These are phyloP conservation scores for Vararia minispora DNA, from an alignment of 768 basidiomycete genomes.

Conservation along the genomic window DNA sequence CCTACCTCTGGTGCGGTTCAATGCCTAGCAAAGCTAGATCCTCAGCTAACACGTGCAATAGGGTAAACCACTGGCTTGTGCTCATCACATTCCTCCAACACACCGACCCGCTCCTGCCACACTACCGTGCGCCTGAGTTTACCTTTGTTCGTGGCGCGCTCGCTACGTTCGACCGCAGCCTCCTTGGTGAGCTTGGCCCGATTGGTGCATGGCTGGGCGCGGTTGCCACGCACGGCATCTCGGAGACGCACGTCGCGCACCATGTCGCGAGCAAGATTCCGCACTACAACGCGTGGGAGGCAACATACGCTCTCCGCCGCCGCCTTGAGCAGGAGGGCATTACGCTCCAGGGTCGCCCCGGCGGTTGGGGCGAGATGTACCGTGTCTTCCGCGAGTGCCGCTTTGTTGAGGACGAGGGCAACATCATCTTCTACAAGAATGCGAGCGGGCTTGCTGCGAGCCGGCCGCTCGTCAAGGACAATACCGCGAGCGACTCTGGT, in stretches of 20 bases:
- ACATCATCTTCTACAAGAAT: constrained; percentile 89
- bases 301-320: constrained; percentile 72
- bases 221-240: constrained; percentile 82
- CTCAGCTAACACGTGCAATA: constrained; percentile 15
- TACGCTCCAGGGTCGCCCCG: constrained; percentile 57
- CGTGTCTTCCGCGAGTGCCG: constrained; percentile 74
- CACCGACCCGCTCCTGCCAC: constrained; percentile 90
- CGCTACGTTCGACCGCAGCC: constrained; percentile 76
- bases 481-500: constrained; percentile 52
- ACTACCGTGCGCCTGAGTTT: constrained; percentile 84
- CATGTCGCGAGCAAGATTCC: constrained; percentile 94
- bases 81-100: constrained; percentile 97
- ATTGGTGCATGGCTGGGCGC: constrained; percentile 82
- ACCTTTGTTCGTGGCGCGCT: constrained; percentile 92
- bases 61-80: constrained; percentile 92
- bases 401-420: constrained; percentile 93
- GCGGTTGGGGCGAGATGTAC: constrained; percentile 72
- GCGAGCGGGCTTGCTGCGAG: constrained; percentile 64
- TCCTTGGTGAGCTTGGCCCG: constrained; percentile 67
- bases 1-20: constrained; percentile 65
- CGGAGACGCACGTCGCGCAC: constrained; percentile 88
- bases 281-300: constrained; percentile 94
- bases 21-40: too few relatives aligned
- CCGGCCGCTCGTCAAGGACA: constrained; percentile 55
- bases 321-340: constrained; percentile 51